Base-by-base conservation (phyloP, 768 basidiomycete genomes). In the Termitomyces sp. region DNA sequence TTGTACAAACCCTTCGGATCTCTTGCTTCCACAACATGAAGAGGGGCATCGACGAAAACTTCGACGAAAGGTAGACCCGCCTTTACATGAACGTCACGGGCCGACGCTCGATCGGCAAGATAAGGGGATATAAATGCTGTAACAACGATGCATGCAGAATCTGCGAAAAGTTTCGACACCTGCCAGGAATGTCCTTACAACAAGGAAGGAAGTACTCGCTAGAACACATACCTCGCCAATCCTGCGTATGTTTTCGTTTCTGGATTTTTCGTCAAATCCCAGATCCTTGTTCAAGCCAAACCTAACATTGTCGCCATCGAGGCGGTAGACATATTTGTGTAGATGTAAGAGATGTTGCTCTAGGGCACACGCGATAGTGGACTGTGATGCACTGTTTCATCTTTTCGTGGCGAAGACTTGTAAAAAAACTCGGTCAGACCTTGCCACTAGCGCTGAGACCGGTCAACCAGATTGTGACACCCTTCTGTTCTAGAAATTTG, bases 91-190 rank as follows among this genome's bases (percentile, higher is more conserved):
- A 98, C 79, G 58, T 86, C 76, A 44, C 97, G 85, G 22, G 92
- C 97, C 47, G 87, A 69, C 13, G 82, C 79, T 34, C 97, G 86
- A 76, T 99, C 96, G 14, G 85, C 81, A 49, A 83, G 79, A 74
- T 98, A 98, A n/a, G 97, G 97, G 1, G 97, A 98, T 72, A 99
- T 99, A 76, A 99, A 99, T 13, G 97, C 95, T 18, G 97, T 96
- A 68, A 98, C 79, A 18, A 90, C 79, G 62, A 97, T 80, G 64
- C 88, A 90, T 32, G 84, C 87, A 3, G 94, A 83, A 66, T 95
- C 91, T 20, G 94, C 85, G 71, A 99, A 97, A 42, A 98, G 79
- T 70, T 93, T 94, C 46, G 97, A 87, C 49, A 99, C 95, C 94
- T 96, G 65, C 43, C 41, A 34, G 31, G 22, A 65, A 36, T 57